Base-by-base conservation (phyloP, 257 asterid species). In the Solanum verrucosum region DNA sequence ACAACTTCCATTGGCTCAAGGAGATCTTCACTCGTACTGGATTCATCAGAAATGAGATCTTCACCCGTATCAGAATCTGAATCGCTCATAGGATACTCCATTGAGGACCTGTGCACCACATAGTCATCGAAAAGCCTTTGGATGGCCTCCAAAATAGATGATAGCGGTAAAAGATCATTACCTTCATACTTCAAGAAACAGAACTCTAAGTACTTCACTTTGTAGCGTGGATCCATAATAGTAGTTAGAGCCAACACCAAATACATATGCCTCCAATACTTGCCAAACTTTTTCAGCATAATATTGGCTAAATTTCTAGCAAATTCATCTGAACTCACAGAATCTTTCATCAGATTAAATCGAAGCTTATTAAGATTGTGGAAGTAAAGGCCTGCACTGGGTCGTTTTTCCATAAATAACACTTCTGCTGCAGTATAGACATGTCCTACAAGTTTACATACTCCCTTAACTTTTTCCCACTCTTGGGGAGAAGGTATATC, bases 211-310 rank as follows among this genome's bases (percentile, higher is more conserved):
- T 88, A 87, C 60, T 67, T 85, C 90, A 89, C 85, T 83, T 91
- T 89, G 56, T 84, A 89, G 10, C 91, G 87, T 33, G 93, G 91
- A 88, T 91, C 93, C 88, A 91, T 74, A 14, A 89, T 87, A 3
- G 89, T 42, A 33, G 90, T 89, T 40, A 91, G 9, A 44, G 91
- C 78, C 85, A 91, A 78, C 14, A 88, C 84, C 86, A 84, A 44
- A 79, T 84, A 89, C 78, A 74, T 60, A 25, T 71, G 37, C 60
- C 78, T 88, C 90, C 89, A 89, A 29, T 88, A 88, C 68, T 46
- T 73, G 38, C 70, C 85, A 13, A 89, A 70, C 59, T 81, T 83
- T 84, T 71, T 82, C 79, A 86, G 73, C 91, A 89, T 84, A 29
- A 84, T 89, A 75, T 83, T 27, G 5, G 86, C 83, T 13, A 89